Conservation (phyloP, 331 rosid genomes). For the Telfairia occidentalis region DNA sequence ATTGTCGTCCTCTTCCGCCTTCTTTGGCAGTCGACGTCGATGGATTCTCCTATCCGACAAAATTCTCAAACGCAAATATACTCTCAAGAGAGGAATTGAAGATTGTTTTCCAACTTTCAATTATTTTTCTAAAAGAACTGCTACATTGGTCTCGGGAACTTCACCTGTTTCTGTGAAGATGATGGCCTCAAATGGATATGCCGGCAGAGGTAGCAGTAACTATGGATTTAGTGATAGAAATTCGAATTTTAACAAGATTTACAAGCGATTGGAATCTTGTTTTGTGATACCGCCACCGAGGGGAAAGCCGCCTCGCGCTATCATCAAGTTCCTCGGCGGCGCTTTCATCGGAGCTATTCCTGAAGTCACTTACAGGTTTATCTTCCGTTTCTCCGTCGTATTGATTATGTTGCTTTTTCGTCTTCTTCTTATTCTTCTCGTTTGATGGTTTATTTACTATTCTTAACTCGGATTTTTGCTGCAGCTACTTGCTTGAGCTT, state of each 20-base stretch:
- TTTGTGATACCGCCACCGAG: conserved; percentile 42
- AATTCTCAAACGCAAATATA: neutral
- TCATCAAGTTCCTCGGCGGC: conserved; percentile 86
- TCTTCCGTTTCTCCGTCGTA: neutral
- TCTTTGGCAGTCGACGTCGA: neutral
- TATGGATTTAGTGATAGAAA: conserved; percentile 9
- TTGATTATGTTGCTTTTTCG: neutral
- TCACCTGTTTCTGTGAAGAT: conserved; percentile 3
- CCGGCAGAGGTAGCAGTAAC: conserved; percentile 19
- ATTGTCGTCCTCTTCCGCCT: neutral
- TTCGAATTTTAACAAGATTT: conserved; percentile 16
- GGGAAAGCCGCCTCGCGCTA: conserved; percentile 59
- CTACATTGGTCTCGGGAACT: neutral
- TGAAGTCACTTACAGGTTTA: conserved; percentile 69
- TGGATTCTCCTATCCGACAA: neutral
- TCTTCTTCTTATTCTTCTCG: neutral
- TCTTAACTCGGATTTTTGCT: neutral
- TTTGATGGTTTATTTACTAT: conserved; percentile 1
- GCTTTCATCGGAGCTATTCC: conserved; percentile 95
- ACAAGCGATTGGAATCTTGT: conserved; percentile 47
- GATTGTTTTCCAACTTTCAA: neutral
- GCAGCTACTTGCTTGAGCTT: conserved; percentile 53
- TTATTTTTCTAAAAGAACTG: neutral
- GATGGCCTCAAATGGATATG: conserved; percentile 31
- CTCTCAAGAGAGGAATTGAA: neutral